A percentile compares a stretch with the other conserved stretches of the same genome.
Conservation (phyloP, 148 eudicot species). For the Limonium bicolor region DNA sequence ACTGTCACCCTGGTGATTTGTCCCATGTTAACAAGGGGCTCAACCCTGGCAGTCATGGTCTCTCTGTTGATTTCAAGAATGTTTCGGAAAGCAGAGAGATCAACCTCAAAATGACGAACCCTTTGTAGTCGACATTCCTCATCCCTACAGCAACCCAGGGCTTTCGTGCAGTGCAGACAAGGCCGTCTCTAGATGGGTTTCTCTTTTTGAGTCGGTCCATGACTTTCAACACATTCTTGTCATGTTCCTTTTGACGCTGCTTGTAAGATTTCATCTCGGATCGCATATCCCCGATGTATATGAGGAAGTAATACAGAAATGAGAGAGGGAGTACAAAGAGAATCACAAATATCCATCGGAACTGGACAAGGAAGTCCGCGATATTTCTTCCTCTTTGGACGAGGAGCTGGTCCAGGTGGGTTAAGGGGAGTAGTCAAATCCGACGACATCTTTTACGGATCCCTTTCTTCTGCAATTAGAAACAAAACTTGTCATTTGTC, state of each 20-base stretch:
- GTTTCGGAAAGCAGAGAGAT: constrained; percentile 7
- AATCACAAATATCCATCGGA: constrained; percentile 6
- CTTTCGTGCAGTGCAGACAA: constrained; percentile 5
- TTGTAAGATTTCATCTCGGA: constrained; percentile 7
- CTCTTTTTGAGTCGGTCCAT: constrained; percentile 1
- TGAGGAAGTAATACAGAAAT: constrained; percentile 3
- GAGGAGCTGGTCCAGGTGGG: no score
- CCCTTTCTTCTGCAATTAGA: background rate
- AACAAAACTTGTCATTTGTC: background rate
- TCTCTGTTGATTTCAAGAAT: constrained; percentile 2
- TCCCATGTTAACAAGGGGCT: constrained; percentile 8
- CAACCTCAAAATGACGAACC: constrained; percentile 7
- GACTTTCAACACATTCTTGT: constrained; percentile 2
- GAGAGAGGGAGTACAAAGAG: constrained; percentile 5
- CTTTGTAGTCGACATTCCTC: constrained; percentile 9
- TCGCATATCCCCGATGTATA: constrained; percentile 2
- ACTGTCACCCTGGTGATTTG: constrained; percentile 7
- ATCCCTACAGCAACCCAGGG: constrained; percentile 5
- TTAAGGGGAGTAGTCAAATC: constrained; percentile 6
- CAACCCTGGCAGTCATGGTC: constrained; percentile 4
- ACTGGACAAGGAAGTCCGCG: constrained; percentile 4
- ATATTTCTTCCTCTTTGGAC: constrained; percentile 6
- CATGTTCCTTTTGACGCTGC: constrained; percentile 7
- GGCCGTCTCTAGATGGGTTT: constrained; percentile 3
- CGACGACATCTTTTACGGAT: constrained; percentile 1